Percentiles rank a stretch among this genome's conserved stretches.
Evolutionary conservation across 2,329 filamentous ascomycete species (phyloP).

Genomic region (Pseudocercospora musae): DNA sequence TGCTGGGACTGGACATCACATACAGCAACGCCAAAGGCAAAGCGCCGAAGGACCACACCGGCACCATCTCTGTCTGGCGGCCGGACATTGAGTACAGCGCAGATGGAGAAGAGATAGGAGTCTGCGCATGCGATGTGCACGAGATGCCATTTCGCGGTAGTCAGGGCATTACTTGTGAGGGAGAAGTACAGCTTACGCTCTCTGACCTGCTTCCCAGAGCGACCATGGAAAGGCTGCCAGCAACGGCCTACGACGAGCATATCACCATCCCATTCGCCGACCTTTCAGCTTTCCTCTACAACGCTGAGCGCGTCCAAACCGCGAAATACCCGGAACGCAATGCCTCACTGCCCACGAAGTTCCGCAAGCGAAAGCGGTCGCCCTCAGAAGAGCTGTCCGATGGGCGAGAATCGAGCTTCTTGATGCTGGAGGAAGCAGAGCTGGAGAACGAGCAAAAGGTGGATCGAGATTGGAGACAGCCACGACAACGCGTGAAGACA

Average conservation of each 20-base stretch:
- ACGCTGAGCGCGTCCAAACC: background rate
- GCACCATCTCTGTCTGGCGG: slow-evolving; percentile 35
- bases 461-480: slow-evolving; percentile 10
- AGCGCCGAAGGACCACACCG: slow-evolving; percentile 18
- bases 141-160: slow-evolving; percentile 8
- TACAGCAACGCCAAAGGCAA: slow-evolving; percentile 21
- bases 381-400: slow-evolving; percentile 19
- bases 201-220: slow-evolving; percentile 15
- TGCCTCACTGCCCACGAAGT: background rate
- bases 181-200: slow-evolving; percentile 13
- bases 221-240: slow-evolving; percentile 3
- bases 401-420: slow-evolving; percentile 12
- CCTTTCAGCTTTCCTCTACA: slow-evolving; percentile 7
- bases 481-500: background rate
- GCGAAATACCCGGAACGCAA: background rate
- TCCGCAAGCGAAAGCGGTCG: slow-evolving; percentile 21
- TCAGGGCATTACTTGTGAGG: slow-evolving; percentile 7
- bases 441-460: slow-evolving; percentile 4
- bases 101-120: slow-evolving; percentile 23
- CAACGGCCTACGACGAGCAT: slow-evolving; percentile 3
- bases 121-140: slow-evolving; percentile 13
- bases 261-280: slow-evolving; percentile 19
- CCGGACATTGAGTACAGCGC: slow-evolving; percentile 22
- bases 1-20: slow-evolving; percentile 36
- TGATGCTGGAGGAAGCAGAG: slow-evolving; percentile 14